phyloP scores from a whole-genome alignment of 78 protist genomes.

The Blattamonas nauphoetae region DNA sequence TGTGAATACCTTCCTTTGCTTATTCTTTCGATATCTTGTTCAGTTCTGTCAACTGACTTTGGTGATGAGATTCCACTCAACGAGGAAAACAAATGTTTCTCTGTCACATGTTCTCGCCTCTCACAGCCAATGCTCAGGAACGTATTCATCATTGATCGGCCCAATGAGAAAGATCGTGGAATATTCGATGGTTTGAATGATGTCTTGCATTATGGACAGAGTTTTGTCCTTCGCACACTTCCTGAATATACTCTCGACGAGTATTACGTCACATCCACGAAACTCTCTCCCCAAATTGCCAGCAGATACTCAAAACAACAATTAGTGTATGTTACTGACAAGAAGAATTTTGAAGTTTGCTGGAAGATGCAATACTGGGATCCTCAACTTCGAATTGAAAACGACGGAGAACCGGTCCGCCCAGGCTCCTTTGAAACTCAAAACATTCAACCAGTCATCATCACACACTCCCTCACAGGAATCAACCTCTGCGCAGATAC shows the following conservation, averaged over 20 bases:
- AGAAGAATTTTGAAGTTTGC: neutral
- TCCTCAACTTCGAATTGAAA: neutral
- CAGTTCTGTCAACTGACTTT: neutral
- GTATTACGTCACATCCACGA: neutral
- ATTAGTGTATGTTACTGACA: neutral
- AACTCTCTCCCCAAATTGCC: neutral
- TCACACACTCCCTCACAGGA: neutral
- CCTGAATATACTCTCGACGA: neutral
- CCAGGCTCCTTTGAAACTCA: neutral
- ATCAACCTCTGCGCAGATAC: neutral
- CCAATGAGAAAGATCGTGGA: neutral
- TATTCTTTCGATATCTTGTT: neutral
- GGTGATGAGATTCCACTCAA: neutral
- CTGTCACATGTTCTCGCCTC: neutral
- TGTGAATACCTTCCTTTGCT: neutral
- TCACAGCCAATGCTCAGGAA: neutral
- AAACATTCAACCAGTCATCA: no score
- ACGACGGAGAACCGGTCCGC: neutral
- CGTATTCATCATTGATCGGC: neutral
- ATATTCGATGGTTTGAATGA: neutral
- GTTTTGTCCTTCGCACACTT: neutral
- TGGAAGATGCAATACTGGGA: neutral
- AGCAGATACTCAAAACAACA: neutral
- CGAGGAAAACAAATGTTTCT: neutral
- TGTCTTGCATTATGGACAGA: neutral